Base-by-base conservation (phyloP, 192 early-diverging fungal genomes). In the Coemansia sp. region DNA sequence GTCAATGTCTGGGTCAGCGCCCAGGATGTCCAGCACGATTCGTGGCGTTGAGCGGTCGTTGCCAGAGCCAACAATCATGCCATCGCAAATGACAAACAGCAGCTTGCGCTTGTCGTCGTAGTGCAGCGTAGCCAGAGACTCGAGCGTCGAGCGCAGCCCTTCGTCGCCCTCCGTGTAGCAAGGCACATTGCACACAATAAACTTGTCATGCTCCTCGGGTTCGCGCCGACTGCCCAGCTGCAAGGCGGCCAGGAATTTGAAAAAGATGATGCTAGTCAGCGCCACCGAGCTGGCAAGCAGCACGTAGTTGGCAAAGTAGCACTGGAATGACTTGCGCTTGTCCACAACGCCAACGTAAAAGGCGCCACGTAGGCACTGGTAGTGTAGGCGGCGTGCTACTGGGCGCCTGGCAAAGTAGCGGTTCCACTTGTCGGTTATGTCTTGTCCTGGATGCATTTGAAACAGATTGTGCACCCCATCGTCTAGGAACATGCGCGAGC, bases 71-170 rank as follows among this genome's bases (percentile, higher is more conserved):
- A 95, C 88, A 81, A 99, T 92, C 91, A 96, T 93, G 56, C 97
- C 97, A 77, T 99, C 97, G 59, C 92, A 92, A 39, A 99, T 87
- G 28, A 99, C 88, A 76, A 99, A 97, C 43, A 99, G 67, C 39
- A 99, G 85, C 79, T 97, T 99, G 76, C 95, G 91, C 85, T 95
- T 96, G 83, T 99, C 97, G 60, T 97, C 97, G 70, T 99, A 99
- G 42, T 91, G 85, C 34, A 97, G 85, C 24, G 77, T 83, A 0
- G 95, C 91, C 23, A 99, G 82, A n/a, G 97, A 99, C 71, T 99
- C 89, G 43, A 99, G 84, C 2, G 97, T 99, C 63, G 91, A 90
- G 35, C 88, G 83, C 43, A 99, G 84, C 3, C 96, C 97, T 28
- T 89, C 92, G 66, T 99, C 96, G 60, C 92, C 92, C 75, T 99